Evolutionary conservation across 768 basidiomycete species (phyloP).

Genomic region (Leccinum pellstonianum): DNA sequence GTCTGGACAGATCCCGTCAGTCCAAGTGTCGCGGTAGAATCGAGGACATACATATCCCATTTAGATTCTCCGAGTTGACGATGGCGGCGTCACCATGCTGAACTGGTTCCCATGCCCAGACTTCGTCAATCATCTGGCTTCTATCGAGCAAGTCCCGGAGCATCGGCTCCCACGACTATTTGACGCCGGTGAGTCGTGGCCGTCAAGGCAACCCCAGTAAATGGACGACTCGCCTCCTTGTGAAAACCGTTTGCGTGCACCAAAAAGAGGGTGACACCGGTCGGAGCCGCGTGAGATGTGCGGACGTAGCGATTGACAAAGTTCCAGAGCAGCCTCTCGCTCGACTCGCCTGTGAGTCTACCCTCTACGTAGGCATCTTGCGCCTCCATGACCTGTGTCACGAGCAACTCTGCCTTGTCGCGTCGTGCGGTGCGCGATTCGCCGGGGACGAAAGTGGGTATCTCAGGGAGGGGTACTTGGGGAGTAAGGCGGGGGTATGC

Average conservation of each 20-base stretch:
- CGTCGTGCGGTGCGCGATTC: constrained; percentile 11
- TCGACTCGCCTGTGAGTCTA: constrained; percentile 15
- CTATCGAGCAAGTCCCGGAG: constrained; percentile 51
- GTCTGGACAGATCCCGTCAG: constrained; percentile 39
- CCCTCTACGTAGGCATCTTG: constrained; percentile 15
- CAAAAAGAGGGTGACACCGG: constrained; percentile 61
- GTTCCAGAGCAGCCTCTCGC: constrained; percentile 55
- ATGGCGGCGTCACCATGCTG: constrained; percentile 85
- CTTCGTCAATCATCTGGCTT: constrained; percentile 54
- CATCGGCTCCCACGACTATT: constrained; percentile 77
- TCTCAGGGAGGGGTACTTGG: constrained; percentile 22
- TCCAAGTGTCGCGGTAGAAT: not conserved
- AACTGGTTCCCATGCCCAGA: constrained; percentile 82
- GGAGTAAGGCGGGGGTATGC: constrained; percentile 27
- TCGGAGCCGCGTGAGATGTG: not conserved
- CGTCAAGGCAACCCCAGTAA: not conserved
- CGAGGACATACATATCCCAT: constrained; percentile 53
- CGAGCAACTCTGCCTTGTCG: constrained; percentile 8
- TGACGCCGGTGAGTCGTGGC: not conserved
- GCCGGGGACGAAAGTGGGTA: constrained; percentile 14
- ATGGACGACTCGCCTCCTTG: constrained; percentile 64
- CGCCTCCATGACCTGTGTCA: constrained; percentile 20
- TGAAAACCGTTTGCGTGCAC: constrained; percentile 87
- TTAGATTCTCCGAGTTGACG: constrained; percentile 57
- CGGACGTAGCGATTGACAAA: constrained; percentile 68